phyloP scores from a whole-genome alignment of 1,139 yeast species.

The Taphrina communis region DNA sequence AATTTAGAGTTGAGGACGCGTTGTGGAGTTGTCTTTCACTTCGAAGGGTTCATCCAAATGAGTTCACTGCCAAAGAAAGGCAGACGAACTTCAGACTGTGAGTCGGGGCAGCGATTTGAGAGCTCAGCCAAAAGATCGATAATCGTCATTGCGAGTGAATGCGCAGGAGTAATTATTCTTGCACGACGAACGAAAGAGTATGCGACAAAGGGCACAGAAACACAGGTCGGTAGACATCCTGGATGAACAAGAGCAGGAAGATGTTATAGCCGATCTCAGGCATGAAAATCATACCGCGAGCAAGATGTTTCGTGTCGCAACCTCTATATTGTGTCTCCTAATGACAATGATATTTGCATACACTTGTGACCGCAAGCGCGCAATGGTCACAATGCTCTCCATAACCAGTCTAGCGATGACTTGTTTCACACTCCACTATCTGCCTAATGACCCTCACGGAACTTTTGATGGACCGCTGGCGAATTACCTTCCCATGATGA shows the following conservation, averaged over 20 bases:
- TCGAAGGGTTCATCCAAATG: too few relatives aligned
- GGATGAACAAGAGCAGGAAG: slow-evolving; percentile 36
- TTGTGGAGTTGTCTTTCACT: too few relatives aligned
- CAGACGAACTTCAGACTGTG: too few relatives aligned
- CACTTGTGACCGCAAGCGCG: neutral
- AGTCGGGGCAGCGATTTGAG: too few relatives aligned
- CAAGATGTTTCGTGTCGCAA: neutral
- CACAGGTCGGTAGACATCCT: neutral
- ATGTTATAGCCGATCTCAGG: neutral
- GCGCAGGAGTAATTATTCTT: too few relatives aligned
- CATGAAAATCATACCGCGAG: neutral
- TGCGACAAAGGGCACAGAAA: slow-evolving; percentile 4
- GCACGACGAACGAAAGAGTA: neutral
- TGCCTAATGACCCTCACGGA: neutral
- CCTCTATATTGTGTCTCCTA: neutral
- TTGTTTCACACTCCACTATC: slow-evolving; percentile 5
- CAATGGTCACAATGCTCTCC: slow-evolving; percentile 15
- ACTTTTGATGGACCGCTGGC: slow-evolving; percentile 16
- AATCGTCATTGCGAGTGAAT: too few relatives aligned
- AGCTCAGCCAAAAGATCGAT: too few relatives aligned
- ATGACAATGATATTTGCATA: slow-evolving; percentile 1
- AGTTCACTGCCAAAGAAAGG: too few relatives aligned
- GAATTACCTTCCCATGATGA: slow-evolving; percentile 1
- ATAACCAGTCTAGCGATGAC: slow-evolving; percentile 29
- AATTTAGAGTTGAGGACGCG: too few relatives aligned